Conservation (phyloP, 1,139 yeast species). For the Blastobotrys buckinghamii region DNA sequence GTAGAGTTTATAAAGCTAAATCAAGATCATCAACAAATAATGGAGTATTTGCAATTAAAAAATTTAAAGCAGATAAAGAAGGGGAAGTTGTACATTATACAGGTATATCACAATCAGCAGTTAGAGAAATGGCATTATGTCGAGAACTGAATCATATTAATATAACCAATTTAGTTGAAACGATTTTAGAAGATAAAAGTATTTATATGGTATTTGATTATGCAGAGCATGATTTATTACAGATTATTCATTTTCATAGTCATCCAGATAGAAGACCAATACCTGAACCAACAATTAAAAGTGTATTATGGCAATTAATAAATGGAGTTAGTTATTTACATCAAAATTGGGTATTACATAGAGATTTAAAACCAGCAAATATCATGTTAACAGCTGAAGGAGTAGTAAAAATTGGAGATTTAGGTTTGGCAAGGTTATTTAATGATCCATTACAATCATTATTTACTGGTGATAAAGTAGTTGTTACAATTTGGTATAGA, state of each 20-base stretch:
- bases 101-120: constrained; percentile 94
- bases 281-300: constrained; percentile 70
- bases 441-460: constrained; percentile 84
- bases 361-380: constrained; percentile 96
- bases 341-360: constrained; percentile 91
- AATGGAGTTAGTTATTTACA: constrained; percentile 90
- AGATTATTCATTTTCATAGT: constrained; percentile 88
- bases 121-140: constrained; percentile 93
- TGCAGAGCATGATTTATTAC: constrained; percentile 92
- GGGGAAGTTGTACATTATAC: constrained; percentile 88
- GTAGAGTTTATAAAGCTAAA: constrained; percentile 87
- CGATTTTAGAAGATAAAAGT: constrained; percentile 82
- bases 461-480: constrained; percentile 93
- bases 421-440: constrained; percentile 89
- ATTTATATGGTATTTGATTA: constrained; percentile 94
- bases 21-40: constrained; percentile 23
- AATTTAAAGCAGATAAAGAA: constrained; percentile 90
- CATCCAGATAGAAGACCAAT: constrained; percentile 80
- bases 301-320: constrained; percentile 84
- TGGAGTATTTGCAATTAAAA: constrained; percentile 67
- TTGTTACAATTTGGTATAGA: constrained; percentile 96
- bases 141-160: constrained; percentile 79
- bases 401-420: constrained; percentile 88
- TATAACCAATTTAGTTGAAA: constrained; percentile 73
- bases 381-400: constrained; percentile 93